phyloP scores from a whole-genome alignment of 192 early-diverging fungal genomes.

The Mortierella alpina region DNA sequence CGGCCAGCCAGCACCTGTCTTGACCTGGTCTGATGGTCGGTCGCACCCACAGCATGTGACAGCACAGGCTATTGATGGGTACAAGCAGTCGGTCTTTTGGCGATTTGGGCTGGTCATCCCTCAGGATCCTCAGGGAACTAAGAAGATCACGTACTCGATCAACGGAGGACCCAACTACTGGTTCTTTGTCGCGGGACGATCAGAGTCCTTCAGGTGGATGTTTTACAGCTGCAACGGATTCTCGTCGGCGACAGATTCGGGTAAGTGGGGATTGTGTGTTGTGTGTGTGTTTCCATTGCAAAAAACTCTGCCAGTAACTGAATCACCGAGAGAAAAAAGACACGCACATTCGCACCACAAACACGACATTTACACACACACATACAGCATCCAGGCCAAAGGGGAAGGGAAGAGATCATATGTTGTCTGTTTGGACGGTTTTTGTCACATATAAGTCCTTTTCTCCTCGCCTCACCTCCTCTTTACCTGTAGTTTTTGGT shows the following conservation, averaged over 20 bases:
- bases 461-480: no score
- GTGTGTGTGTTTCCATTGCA: constrained; percentile 10
- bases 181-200: constrained; percentile 61
- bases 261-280: constrained; percentile 15
- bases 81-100: constrained; percentile 71
- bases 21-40: constrained; percentile 37
- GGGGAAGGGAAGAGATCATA: no score
- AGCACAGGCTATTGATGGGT: constrained; percentile 61
- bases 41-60: constrained; percentile 12
- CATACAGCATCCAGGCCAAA: background rate
- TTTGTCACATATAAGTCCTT: no score
- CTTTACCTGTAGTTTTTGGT: no score
- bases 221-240: constrained; percentile 83
- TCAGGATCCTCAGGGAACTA: constrained; percentile 54
- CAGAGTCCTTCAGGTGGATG: constrained; percentile 71
- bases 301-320: constrained; percentile 19
- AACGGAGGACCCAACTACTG: constrained; percentile 57
- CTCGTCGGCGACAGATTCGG: constrained; percentile 52
- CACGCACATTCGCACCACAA: background rate
- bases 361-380: background rate
- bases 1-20: constrained; percentile 35
- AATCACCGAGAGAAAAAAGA: no score
- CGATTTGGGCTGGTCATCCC: constrained; percentile 66
- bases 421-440: no score
- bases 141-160: constrained; percentile 39